A percentile compares a stretch with the other conserved stretches of the same genome.
Evolutionary conservation across 2,329 filamentous ascomycete species (phyloP).

Genomic region (Xylaria polymorpha): DNA sequence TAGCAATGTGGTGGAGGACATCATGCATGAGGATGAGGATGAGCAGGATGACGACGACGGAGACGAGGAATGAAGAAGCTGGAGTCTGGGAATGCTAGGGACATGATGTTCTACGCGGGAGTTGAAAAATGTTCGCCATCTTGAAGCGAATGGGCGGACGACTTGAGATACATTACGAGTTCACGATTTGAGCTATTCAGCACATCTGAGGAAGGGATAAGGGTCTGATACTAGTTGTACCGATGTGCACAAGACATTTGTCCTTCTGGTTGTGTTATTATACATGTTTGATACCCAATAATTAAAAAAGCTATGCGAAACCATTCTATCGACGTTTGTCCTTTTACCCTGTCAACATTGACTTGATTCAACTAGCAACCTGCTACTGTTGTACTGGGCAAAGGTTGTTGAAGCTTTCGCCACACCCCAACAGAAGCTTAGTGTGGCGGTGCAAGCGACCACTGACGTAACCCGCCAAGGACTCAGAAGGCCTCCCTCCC

Average conservation of each 20-base stretch:
- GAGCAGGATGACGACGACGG: constrained; percentile 48
- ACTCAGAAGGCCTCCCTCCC: constrained; percentile 21
- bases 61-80: constrained; percentile 42
- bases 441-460: constrained; percentile 36
- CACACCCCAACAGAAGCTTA: constrained; percentile 30
- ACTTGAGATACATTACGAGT: neutral
- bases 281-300: constrained; percentile 30
- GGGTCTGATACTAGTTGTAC: neutral
- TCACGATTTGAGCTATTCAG: constrained; percentile 6
- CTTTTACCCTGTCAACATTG: neutral
- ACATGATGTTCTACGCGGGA: neutral
- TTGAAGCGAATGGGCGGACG: neutral
- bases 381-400: neutral
- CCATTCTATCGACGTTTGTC: no score
- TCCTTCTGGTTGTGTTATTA: neutral
- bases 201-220: constrained; percentile 3
- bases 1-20: constrained; percentile 52
- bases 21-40: constrained; percentile 48
- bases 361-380: neutral
- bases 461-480: constrained; percentile 33
- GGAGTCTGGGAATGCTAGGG: neutral
- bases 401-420: constrained; percentile 36
- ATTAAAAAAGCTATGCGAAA: neutral
- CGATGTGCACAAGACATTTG: neutral
- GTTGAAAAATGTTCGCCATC: neutral